A percentile compares a stretch with the other conserved stretches of the same genome.
Conservation (phyloP, 2,329 filamentous ascomycete species). For the Karstenula rhodostoma region DNA sequence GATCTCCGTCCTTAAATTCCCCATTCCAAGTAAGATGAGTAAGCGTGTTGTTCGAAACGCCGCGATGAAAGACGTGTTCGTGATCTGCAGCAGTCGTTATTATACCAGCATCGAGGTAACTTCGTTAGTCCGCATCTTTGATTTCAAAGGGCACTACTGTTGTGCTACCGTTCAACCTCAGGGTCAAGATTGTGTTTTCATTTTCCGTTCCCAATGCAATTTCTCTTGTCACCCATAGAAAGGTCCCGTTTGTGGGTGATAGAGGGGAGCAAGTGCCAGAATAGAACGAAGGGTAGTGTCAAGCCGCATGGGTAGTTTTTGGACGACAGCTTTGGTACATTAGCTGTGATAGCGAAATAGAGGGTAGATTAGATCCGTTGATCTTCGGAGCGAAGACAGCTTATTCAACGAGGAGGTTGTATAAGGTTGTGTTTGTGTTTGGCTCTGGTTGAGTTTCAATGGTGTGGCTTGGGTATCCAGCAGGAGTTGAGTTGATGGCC, state of each 20-base stretch:
- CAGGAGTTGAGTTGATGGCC: neutral
- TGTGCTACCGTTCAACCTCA: neutral
- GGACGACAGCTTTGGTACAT: no score
- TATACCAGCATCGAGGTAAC: neutral
- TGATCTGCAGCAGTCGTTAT: no score
- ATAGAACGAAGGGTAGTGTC: no score
- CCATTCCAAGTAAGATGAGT: no score
- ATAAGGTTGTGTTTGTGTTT: neutral
- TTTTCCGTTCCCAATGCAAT: neutral
- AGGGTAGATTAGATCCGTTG: neutral
- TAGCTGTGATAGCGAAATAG: neutral
- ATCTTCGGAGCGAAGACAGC: neutral
- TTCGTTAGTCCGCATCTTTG: neutral
- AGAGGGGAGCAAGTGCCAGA: neutral
- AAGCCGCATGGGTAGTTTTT: no score
- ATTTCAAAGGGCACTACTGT: neutral
- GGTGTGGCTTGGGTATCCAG: neutral
- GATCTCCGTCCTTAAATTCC: no score
- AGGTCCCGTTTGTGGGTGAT: neutral
- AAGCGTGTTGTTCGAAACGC: no score
- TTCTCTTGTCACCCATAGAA: neutral
- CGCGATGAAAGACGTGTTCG: no score
- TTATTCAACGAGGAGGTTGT: neutral
- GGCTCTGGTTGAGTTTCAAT: neutral
- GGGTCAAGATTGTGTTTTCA: neutral